Base-by-base conservation (phyloP, 495 filamentous ascomycete genomes). In the Parathielavia hyrcaniae region DNA sequence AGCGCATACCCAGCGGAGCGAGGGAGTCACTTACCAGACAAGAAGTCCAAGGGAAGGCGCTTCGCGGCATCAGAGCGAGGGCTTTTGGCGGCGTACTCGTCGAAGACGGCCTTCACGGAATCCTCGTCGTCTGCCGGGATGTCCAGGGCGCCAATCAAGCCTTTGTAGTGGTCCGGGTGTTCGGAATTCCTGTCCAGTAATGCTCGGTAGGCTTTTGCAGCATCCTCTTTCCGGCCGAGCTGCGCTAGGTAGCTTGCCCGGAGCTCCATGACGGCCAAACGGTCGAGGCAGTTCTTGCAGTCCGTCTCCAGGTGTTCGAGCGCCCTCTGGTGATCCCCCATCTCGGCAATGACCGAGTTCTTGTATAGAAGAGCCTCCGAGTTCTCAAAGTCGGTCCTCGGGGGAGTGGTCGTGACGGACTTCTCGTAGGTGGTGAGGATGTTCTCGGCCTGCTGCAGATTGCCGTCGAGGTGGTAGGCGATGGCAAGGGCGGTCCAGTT, bases 401-500 rank as follows among this genome's bases (percentile, higher is more conserved):
- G 79, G 13, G 90, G 87, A 1, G 83, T 75, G 12, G 77, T 76
- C 73, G 91, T 93, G 59, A 99, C 63, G 2, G 91, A 96, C 54
- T 93, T 90, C 70, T 99, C 93, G 71, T 88, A 99, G 13, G 88
- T 92, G 5, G 83, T 87, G 51, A 99, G 72, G 48, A 96, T 89
- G 60, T 89, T 89, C 75, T 99, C 95, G 36, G 93, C 95, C 62
- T 90, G 86, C 26, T 76, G 71, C 62, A 93, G 76, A 63, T 96
- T 85, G 5, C 95, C 93, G 16, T 84, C 80, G 58, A 99, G 76
- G 69, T 99, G 93, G 65, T 96, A 84, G 35, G 90, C 95, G 44
- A 97, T 86, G 11, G 95, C 93, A 46, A 99, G 72, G 7, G 88
- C 93, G 0, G 93, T 97, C 93, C 93, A 99, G 72, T 95, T 97